A percentile compares a stretch with the other conserved stretches of the same genome.
These are phyloP conservation scores for Rubroboletus satanas DNA, from an alignment of 768 basidiomycete species.

Conservation along the genomic window DNA sequence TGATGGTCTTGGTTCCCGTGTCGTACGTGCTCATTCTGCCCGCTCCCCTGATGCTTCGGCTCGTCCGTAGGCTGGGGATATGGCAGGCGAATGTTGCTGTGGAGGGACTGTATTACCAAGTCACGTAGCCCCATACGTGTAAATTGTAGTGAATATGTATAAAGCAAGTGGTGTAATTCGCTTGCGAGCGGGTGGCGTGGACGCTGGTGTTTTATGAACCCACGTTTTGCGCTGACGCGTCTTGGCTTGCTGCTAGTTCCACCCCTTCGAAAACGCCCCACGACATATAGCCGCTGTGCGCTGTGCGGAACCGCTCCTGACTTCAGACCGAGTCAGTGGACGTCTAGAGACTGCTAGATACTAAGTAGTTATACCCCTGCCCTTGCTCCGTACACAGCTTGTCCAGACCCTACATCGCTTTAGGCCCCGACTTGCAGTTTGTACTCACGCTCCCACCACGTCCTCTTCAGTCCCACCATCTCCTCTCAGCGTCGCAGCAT, in stretches of 20 bases:
- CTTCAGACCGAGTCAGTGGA: slow-evolving; percentile 1
- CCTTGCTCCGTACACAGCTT: slow-evolving; percentile 24
- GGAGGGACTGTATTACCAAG: slow-evolving; percentile 55
- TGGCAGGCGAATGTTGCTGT: slow-evolving; percentile 86
- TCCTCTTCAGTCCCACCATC: slow-evolving; percentile 15
- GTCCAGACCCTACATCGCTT: slow-evolving; percentile 7
- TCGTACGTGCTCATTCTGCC: slow-evolving; percentile 59
- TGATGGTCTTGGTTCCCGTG: slow-evolving; percentile 56
- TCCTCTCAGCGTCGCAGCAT: slow-evolving; percentile 31
- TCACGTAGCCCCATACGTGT: slow-evolving; percentile 18
- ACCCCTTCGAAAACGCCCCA: slow-evolving; percentile 6
- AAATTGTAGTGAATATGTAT: not conserved
- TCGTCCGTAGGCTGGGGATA: slow-evolving; percentile 60
- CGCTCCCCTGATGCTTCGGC: slow-evolving; percentile 62
- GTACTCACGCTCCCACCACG: slow-evolving; percentile 23
- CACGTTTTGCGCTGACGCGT: slow-evolving; percentile 35
- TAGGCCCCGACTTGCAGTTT: slow-evolving; percentile 6
- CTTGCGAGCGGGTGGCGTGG: slow-evolving; percentile 32
- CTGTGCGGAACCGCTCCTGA: slow-evolving; percentile 6
- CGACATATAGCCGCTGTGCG: slow-evolving; percentile 1
- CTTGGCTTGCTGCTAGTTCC: slow-evolving; percentile 30
- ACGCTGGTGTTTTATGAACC: slow-evolving; percentile 22
- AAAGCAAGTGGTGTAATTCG: not conserved
- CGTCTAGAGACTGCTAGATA: not conserved
- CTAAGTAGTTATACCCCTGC: not conserved